Evolutionary conservation across 1,284 basidiomycete genomes (phyloP), one percentile per base, ranked within the genome.

Genomic region (Sporisorium sorghi): DNA sequence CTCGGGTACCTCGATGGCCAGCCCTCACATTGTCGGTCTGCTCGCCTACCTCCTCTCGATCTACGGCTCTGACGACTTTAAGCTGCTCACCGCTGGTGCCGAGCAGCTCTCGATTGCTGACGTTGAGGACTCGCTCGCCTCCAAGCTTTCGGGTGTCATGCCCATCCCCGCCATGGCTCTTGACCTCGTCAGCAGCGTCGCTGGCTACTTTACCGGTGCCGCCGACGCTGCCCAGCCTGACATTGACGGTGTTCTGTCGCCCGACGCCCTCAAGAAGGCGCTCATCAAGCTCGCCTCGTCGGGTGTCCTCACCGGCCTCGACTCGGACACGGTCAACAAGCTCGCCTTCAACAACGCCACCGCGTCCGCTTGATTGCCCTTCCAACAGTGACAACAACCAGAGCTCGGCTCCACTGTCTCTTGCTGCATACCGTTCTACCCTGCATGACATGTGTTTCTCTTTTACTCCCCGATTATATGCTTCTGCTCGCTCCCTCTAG

Each of bases 261-360:
- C 93, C 23, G 76, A 83, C 23, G 88, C 91, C 83, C 86, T 96
- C 75, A 94, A 92, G 90, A 87, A 88, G 79, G 91, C 91, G 6
- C 80, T 96, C 43, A 58, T 91, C 60, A 86, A 85, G 19, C 87
- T 95, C 15, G 86, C 91, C 23, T 90, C 88, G 56, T 77, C 81
- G n/a, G 89, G 86, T 63, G 69, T 87, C 35, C 86, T 95, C 23
- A 70, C 78, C 1, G 81, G 73, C 39, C 63, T 84, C 26, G 80
- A 83, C 60, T 14, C 52, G 2, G 81, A 80, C 67, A 84, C 79
- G 24, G 60, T 73, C 43, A 83, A 84, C 71, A 71, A 75, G 70
- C 77, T 84, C 37, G 77, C 79, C 28, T 84, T 78, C 73, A 83
- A 84, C 81, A 83, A 84, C 62, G 83, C 82, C 47, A 84, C 82